Base-by-base conservation (phyloP, 331 rosid genomes). In the Dryas integrifolia region DNA sequence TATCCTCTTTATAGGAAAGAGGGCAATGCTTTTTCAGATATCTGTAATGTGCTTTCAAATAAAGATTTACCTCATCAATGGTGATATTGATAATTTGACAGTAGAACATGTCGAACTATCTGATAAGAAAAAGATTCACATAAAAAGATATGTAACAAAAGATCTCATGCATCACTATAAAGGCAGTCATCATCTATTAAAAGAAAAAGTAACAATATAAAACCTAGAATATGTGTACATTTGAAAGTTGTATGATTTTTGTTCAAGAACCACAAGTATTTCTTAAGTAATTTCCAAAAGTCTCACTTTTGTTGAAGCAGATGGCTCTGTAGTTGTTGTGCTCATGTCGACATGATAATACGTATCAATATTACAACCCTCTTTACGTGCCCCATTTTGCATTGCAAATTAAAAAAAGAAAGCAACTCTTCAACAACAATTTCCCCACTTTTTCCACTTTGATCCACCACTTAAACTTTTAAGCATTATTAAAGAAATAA, bases 401-500 rank as follows among this genome's bases (percentile, higher is more conserved):
- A 51, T 61, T 14, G 48, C 13, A 57, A 16, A 66, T 30, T 21
- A 21, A 21, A 7, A 79, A 18, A 16, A 50, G 16, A 16, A 49
- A 55, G 41, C 69, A 47, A 16, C 10, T 14, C 30, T 72, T 72
- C 72, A 67, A 3, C 24, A 12, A 56, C 15, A 12, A 67, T 58
- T 51, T 58, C 11, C 45, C 35, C 59, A 12, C 71, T 50, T 26
- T 50, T 6, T 38, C 35, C 59, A 12, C 71, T 50, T 26, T 50
- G 50, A 65, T 72, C 49, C 58, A 35, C 15, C 61, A 7, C 30
- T 35, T 30, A 30, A 30, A 30, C 0, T 47, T 66, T 68, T 13
- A 44, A 43, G 53, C 67, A 67, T 51, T 79, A 18, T 58, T 74
- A 47, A 66, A 72, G 16, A 21, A 38, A 58, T 38, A 45, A 45